Base-by-base conservation (phyloP, 352 stramenopile species). In the Globisporangium takayamanum region DNA sequence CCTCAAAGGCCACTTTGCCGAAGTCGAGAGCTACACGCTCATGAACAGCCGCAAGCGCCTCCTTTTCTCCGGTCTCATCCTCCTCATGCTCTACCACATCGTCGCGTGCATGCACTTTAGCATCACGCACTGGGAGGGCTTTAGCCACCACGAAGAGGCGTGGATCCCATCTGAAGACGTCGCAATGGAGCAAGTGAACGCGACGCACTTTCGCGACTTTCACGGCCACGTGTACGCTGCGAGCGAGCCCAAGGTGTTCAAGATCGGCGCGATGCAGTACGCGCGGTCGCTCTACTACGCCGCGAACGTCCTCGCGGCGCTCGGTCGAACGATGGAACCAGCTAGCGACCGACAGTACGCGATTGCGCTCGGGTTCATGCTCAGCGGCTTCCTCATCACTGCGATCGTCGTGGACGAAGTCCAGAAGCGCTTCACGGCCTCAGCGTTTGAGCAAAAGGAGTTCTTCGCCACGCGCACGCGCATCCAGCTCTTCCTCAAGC, bases 401-500 rank as follows among this genome's bases (percentile, higher is more conserved):
- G 78, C 78, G 0, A 67, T 85, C 26, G 78, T 88, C 16, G 78
- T 88, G n/a, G 78, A 87, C 62, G 73, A 87, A 36, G 78, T 88
- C 0, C 76, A 87, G 52, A 83, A 88, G 55, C 57, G 70, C 8
- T 85, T 87, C 50, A 88, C 78, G 0, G 74, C 78, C 22, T 88
- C 78, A 0, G 78, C 78, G 50, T 70, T 85, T 11, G 78, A 88
- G 30, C 63, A 88, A 33, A 88, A 87, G 51, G 78, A 87, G 44
- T 87, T 88, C 58, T 83, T 88, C 6, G 73, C 76, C 11, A 78
- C 68, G 3, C 74, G 72, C 2, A 62, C 76, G 46, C 68, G 74
- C 16, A 82, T 88, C 33, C 74, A 85, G 48, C 74, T 78, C 51
- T 88, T 88, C 53, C 63, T 88, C 2, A 82, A 84, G 55, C 69